Evolutionary conservation across 768 basidiomycete genomes (phyloP).

Genomic region (Calvatia gigantea): DNA sequence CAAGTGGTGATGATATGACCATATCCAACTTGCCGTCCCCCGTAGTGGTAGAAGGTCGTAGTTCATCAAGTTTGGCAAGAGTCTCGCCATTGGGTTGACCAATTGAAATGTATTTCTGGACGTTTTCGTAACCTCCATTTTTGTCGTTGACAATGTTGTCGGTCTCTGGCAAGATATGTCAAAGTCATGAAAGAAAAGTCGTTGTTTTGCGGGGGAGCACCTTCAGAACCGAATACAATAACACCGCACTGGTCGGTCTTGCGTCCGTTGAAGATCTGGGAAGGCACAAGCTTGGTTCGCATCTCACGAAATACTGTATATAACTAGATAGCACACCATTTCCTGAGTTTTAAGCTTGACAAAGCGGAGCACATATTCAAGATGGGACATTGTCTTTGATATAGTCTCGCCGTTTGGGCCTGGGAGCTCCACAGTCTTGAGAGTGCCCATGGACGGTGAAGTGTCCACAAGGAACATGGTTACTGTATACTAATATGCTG

Average conservation of each 20-base stretch:
- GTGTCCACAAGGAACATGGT: conserved; percentile 89
- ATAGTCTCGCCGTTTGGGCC: conserved; percentile 48
- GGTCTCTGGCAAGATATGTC: conserved; percentile 42
- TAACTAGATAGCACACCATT: conserved; percentile 52
- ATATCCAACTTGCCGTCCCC: conserved; percentile 60
- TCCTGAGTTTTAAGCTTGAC: conserved; percentile 90
- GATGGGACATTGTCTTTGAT: conserved; percentile 63
- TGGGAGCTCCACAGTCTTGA: conserved; percentile 51
- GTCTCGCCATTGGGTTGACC: conserved; percentile 62
- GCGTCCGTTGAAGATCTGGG: conserved; percentile 82
- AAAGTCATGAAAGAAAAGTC: background rate
- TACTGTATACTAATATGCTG: conserved; percentile 61
- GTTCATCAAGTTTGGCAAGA: conserved; percentile 59
- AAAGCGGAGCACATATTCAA: conserved; percentile 82
- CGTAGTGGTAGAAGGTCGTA: conserved; percentile 48
- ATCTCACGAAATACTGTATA: background rate
- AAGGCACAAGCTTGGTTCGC: conserved; percentile 5
- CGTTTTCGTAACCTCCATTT: conserved; percentile 70
- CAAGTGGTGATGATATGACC: background rate
- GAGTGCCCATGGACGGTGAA: conserved; percentile 79
- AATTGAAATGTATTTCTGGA: conserved; percentile 68
- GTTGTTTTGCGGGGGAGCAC: conserved; percentile 27
- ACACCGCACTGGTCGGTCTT: conserved; percentile 97
- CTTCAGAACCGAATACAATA: conserved; percentile 80
- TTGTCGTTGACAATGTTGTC: conserved; percentile 58